These are phyloP conservation scores for Coemansia sp. DNA, from an alignment of 192 early-diverging fungal genomes.

Conservation along the genomic window DNA sequence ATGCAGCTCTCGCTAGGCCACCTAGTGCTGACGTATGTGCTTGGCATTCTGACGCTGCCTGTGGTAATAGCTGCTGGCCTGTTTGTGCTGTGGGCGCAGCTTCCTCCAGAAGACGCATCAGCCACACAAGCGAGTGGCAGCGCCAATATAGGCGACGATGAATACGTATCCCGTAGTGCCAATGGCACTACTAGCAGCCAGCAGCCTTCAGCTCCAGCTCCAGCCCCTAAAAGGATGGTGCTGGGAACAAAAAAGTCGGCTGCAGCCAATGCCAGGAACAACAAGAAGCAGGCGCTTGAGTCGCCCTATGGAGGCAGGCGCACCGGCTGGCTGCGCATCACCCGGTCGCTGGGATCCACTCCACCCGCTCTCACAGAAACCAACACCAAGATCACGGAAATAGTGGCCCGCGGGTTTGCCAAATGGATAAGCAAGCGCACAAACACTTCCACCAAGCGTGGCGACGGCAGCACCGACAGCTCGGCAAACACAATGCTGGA, in stretches of 20 bases:
- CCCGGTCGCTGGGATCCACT: conserved; percentile 22
- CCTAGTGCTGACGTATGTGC: conserved; percentile 32
- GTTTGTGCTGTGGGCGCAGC: conserved; percentile 24
- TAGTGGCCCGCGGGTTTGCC: conserved; percentile 40
- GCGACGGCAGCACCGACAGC: conserved; percentile 6
- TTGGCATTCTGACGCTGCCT: conserved; percentile 43
- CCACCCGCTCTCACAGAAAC: conserved; percentile 16
- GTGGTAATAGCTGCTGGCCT: conserved; percentile 16
- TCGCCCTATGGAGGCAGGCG: conserved; percentile 40
- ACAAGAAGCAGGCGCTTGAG: conserved; percentile 1
- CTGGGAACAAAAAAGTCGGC: no score
- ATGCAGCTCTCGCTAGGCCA: conserved; percentile 17
- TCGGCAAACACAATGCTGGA: conserved; percentile 10
- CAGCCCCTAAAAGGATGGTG: no score
- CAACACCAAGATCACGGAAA: conserved; percentile 25
- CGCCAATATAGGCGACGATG: neutral
- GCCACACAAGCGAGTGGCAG: neutral
- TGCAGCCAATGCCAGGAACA: neutral
- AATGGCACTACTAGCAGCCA: neutral
- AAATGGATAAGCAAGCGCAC: conserved; percentile 36
- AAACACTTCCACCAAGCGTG: conserved; percentile 20
- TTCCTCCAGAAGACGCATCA: conserved; percentile 1
- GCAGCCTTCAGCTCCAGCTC: neutral
- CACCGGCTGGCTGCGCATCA: conserved; percentile 47
- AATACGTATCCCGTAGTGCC: no score